Conservation (phyloP, 331 rosid genomes). For the Malus hybrid region DNA sequence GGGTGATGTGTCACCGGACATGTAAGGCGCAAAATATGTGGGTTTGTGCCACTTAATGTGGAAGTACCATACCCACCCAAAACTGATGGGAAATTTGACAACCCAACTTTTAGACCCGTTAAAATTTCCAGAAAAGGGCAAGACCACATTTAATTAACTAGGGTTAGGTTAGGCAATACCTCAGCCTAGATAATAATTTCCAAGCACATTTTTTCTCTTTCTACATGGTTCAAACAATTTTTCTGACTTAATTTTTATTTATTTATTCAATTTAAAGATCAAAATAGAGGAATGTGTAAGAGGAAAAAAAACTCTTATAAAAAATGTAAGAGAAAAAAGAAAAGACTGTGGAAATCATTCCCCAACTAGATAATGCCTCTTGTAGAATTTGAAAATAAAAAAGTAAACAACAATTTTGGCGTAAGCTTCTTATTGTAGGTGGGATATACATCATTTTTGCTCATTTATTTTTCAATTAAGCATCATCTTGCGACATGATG, state of each 20-base stretch:
- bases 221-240: no score
- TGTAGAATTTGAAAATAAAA: neutral
- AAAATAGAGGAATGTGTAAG: no score
- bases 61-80: neutral
- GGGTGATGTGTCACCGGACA: neutral
- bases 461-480: no score
- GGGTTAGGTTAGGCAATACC: neutral
- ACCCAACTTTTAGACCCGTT: neutral
- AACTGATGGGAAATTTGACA: neutral
- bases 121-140: neutral
- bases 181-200: neutral
- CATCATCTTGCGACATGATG: neutral
- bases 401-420: neutral
- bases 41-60: conserved; percentile 9
- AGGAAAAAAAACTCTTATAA: no score
- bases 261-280: no score
- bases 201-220: neutral
- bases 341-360: no score
- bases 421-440: neutral
- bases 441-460: no score
- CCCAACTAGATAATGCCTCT: neutral
- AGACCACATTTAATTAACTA: neutral
- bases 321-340: no score
- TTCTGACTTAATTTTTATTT: no score
- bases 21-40: neutral